Evolutionary conservation across 192 early-diverging fungal species (phyloP).

Genomic region (Spinellus fusiger): DNA sequence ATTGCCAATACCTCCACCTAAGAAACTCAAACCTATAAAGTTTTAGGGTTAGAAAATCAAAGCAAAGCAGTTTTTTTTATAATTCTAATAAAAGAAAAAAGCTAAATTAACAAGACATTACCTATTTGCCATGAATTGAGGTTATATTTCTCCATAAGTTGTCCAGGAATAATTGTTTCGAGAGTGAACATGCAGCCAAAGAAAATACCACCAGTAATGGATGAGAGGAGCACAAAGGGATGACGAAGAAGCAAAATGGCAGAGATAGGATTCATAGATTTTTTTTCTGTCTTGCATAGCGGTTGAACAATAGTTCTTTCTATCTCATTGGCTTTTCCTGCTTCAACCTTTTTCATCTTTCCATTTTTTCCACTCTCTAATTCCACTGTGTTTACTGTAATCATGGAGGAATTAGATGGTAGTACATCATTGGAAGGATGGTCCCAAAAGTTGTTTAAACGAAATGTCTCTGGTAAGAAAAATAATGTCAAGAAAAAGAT

Average conservation of each 20-base stretch:
- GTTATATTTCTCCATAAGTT: conserved; percentile 11
- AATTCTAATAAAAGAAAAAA: neutral
- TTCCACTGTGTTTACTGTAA: no score
- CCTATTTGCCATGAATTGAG: conserved; percentile 27
- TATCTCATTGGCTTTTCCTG: neutral
- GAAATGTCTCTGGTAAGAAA: conserved; percentile 38
- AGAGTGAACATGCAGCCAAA: conserved; percentile 47
- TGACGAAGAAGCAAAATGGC: conserved; percentile 22
- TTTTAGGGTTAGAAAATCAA: neutral
- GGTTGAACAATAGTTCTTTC: neutral
- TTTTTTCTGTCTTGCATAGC: neutral
- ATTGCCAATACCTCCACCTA: conserved; percentile 40
- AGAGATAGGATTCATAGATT: conserved; percentile 11
- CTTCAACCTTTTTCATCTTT: neutral
- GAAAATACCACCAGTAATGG: conserved; percentile 31
- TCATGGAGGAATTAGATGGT: no score
- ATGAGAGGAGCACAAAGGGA: conserved; percentile 34
- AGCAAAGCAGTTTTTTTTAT: neutral
- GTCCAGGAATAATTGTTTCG: conserved; percentile 25
- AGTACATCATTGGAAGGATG: neutral
- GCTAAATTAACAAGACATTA: neutral
- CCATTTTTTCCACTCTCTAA: neutral
- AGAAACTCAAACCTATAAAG: conserved; percentile 27
- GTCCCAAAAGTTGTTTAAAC: conserved; percentile 13
- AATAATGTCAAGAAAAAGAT: conserved; percentile 33